phyloP scores from a whole-genome alignment of 2,329 filamentous ascomycete genomes.

The Parascedosporium putredinis region DNA sequence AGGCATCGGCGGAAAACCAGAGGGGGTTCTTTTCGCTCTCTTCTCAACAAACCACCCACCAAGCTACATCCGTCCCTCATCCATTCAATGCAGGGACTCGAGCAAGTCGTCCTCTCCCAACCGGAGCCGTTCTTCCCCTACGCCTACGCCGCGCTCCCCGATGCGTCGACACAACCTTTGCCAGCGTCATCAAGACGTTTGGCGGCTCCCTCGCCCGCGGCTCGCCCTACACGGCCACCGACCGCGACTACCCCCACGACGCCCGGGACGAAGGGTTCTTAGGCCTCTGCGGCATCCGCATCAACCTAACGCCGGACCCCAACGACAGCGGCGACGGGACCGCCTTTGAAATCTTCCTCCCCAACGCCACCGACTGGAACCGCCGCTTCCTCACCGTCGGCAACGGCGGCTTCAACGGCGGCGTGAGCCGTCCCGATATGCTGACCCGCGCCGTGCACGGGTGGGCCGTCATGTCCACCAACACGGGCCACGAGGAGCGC shows the following conservation, averaged over 20 bases:
- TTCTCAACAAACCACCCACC: no score
- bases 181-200: background rate
- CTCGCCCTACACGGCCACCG: background rate
- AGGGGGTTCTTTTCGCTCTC: no score
- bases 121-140: background rate
- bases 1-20: no score
- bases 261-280: background rate
- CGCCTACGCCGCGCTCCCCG: background rate
- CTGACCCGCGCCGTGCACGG: slow-evolving; percentile 21
- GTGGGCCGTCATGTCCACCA: slow-evolving; percentile 29
- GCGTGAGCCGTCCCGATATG: slow-evolving; percentile 21
- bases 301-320: background rate
- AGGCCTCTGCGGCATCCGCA: background rate
- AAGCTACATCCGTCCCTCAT: background rate
- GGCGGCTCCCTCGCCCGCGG: background rate
- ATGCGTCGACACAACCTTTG: background rate
- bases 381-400: slow-evolving; percentile 20
- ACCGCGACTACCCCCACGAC: background rate
- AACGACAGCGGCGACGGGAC: slow-evolving; percentile 9
- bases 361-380: slow-evolving; percentile 18
- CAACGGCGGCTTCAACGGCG: slow-evolving; percentile 21
- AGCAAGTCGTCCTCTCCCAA: background rate
- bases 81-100: background rate
- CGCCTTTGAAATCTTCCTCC: slow-evolving; percentile 23
- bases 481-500: slow-evolving; percentile 31